Evolutionary conservation across 352 stramenopile species (phyloP), one percentile per base, ranked within the genome.

Genomic region (Peronosclerospora sorghi): DNA sequence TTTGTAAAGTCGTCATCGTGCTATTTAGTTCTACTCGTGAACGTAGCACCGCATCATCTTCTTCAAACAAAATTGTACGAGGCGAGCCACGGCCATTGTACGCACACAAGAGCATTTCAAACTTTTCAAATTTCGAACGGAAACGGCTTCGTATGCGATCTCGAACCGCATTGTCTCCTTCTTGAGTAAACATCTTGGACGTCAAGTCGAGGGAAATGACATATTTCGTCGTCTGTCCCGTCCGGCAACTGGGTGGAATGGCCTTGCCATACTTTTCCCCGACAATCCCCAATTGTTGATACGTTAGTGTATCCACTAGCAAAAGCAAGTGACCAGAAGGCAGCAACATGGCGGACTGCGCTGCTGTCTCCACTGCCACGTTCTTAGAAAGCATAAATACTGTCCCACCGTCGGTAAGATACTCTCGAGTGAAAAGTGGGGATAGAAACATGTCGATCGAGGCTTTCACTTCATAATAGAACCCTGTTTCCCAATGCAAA

Each of bases 381-480:
- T 86, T 86, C 66, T 86, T 89, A 48, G 74, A 57, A 32, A 87
- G 60, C 69, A 88, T 88, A 50, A 71, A 84, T 26, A 84, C 62
- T 0, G 58, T 18, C 5, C 66, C 66, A 17, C 55, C 61, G 17
- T 70, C 45, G 10, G 40, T 29, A 15, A 89, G 43, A 38, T 89
- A 89, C 39, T 85, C 71, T 17, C 21, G 30, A 30, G 83, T 65
- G 44, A 89, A 89, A 2, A 52, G 46, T 6, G 59, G 54, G 20
- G 69, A 78, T 7, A 89, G 54, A 20, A 92, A 68, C 52, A 77
- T 52, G 19, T 45, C 47, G 2, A 84, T 51, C 8, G 70, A 65
- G 23, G 70, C 47, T 13, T 59, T 67, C 7, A 89, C 32, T 39
- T 88, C 65, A 48, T 92, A 92, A 51, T 74, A 92, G 51, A 92